Evolutionary conservation across 225 moss, liverwort and hornwort genomes (phyloP).

Genomic region (Anthoceros angustus): DNA sequence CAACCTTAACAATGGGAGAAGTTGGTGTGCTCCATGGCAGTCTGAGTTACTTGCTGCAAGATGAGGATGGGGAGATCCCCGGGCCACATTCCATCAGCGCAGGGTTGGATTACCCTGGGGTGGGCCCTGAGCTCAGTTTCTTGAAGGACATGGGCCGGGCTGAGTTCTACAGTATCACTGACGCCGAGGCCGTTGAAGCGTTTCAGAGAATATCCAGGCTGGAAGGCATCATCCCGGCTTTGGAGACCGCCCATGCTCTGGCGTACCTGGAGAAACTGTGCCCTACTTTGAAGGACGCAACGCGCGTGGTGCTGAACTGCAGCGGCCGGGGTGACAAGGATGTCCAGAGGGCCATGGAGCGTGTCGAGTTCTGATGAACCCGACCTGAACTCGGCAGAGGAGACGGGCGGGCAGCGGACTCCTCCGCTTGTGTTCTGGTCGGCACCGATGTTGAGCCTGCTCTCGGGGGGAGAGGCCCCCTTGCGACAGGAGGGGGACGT

Average conservation of each 20-base stretch:
- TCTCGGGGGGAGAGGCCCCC: too few species aligned
- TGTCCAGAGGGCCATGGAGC: too few species aligned
- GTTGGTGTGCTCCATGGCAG: slow-evolving; percentile 87
- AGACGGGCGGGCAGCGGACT: too few species aligned
- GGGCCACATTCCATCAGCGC: slow-evolving; percentile 99
- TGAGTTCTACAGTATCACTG: slow-evolving; percentile 82
- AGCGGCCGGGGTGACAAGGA: too few species aligned
- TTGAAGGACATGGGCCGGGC: slow-evolving; percentile 69
- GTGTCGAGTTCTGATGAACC: background rate
- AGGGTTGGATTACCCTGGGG: slow-evolving; percentile 98
- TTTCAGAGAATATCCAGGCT: slow-evolving; percentile 66
- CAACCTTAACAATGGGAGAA: slow-evolving; percentile 78
- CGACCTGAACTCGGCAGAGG: background rate
- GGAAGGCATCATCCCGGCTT: slow-evolving; percentile 90
- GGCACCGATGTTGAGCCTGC: too few species aligned
- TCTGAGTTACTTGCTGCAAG: slow-evolving; percentile 95
- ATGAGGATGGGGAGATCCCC: slow-evolving; percentile 69
- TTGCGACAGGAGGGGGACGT: too few species aligned
- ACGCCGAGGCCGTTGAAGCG: slow-evolving; percentile 84
- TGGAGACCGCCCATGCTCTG: slow-evolving; percentile 87
- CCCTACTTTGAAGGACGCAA: slow-evolving; percentile 57
- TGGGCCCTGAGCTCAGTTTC: slow-evolving; percentile 96
- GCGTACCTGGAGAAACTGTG: slow-evolving; percentile 77
- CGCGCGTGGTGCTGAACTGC: slow-evolving; percentile 63
- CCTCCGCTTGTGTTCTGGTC: too few species aligned